Conservation (phyloP, 23 red algal species). For the Gracilariopsis chorda region DNA sequence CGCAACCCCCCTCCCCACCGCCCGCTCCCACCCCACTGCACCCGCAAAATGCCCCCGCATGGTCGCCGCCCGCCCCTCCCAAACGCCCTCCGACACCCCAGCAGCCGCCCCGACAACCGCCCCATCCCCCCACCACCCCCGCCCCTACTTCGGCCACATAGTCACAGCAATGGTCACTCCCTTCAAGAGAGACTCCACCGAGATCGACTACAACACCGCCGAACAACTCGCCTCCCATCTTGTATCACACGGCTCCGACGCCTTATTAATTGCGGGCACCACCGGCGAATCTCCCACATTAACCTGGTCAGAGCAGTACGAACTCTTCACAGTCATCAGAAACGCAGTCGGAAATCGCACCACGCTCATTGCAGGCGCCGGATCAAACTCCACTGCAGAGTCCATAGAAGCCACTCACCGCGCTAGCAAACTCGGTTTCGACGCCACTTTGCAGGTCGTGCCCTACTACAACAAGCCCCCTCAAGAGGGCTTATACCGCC, state of each 20-base stretch:
- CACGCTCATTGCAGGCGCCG: slow-evolving; percentile 95
- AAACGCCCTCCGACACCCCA: not conserved
- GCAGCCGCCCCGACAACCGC: not conserved
- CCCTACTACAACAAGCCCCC: slow-evolving; percentile 99
- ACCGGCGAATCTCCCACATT: slow-evolving; percentile 97
- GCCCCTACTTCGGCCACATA: slow-evolving; percentile 78
- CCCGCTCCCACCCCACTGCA: not conserved
- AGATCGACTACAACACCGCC: slow-evolving; percentile 89
- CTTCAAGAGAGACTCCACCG: slow-evolving; percentile 68
- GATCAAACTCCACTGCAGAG: slow-evolving; percentile 95
- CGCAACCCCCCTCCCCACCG: not conserved
- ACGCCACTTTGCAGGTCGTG: slow-evolving; percentile 97
- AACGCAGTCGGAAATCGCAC: slow-evolving; percentile 70
- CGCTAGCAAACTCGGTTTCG: slow-evolving; percentile 79
- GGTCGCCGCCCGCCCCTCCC: not conserved
- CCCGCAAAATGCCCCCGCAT: not conserved
- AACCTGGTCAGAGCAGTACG: slow-evolving; percentile 97
- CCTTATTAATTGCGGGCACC: slow-evolving; percentile 89
- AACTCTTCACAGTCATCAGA: slow-evolving; percentile 89
- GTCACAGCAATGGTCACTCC: slow-evolving; percentile 98
- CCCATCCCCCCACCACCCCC: not conserved
- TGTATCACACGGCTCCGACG: slow-evolving; percentile 82
- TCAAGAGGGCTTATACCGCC: slow-evolving; percentile 91
- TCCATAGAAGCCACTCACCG: slow-evolving; percentile 91
- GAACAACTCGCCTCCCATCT: slow-evolving; percentile 91